These are phyloP conservation scores for Cryptosporidium bovis DNA, from an alignment of 169 alveolate species.

Conservation along the genomic window DNA sequence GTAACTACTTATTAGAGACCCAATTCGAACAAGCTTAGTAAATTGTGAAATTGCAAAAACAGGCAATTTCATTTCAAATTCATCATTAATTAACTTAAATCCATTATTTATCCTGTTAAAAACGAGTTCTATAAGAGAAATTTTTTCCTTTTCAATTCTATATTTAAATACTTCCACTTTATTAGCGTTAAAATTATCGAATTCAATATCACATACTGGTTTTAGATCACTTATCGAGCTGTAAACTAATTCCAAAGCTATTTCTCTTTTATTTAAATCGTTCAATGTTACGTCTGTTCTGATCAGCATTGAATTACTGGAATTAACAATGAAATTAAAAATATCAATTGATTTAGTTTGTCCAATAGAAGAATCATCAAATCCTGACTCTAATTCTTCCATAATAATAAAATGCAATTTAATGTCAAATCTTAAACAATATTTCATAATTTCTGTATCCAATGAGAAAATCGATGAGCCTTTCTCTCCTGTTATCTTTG, in stretches of 20 bases:
- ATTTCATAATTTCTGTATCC: not conserved
- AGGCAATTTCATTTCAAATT: not conserved
- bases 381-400: not conserved
- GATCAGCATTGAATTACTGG: constrained; percentile 8
- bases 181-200: not conserved
- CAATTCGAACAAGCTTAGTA: constrained; percentile 29
- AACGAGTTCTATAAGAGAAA: constrained; percentile 26
- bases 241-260: constrained; percentile 21
- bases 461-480: constrained; percentile 16
- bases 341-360: constrained; percentile 30
- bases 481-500: constrained; percentile 2
- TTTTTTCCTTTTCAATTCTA: not conserved
- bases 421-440: constrained; percentile 16
- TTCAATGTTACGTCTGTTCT: not conserved
- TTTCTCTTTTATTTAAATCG: constrained; percentile 7
- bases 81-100: constrained; percentile 10
- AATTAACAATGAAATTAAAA: constrained; percentile 12
- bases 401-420: constrained; percentile 36
- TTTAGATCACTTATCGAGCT: constrained; percentile 1
- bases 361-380: constrained; percentile 9
- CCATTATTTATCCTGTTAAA: constrained; percentile 19
- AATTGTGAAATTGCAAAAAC: constrained; percentile 16
- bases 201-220: not conserved
- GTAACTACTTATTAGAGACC: not conserved
- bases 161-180: constrained; percentile 6